Percentiles rank a stretch among this genome's conserved stretches.
phyloP scores from a whole-genome alignment of 176 grass and related monocot genomes.

The Avena insularis region DNA sequence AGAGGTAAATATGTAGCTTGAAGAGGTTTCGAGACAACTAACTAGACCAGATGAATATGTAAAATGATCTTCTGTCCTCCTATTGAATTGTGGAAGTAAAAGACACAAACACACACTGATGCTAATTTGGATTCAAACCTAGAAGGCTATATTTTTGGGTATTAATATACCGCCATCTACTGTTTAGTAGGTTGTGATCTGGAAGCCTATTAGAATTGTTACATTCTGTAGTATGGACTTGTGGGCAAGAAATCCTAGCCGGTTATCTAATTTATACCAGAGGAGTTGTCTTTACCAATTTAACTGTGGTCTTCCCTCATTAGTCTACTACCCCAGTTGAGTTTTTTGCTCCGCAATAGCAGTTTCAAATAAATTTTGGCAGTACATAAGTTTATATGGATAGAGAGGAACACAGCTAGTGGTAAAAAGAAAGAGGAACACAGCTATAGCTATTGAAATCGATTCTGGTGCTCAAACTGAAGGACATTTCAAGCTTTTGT shows the following conservation, averaged over 20 bases:
- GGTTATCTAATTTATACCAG: not conserved
- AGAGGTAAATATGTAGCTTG: not conserved
- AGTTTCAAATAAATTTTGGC: not conserved
- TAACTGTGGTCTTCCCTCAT: not conserved
- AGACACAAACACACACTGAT: not conserved
- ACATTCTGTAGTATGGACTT: not conserved
- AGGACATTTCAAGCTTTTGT: not conserved
- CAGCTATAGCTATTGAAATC: not conserved
- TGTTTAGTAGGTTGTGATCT: slow-evolving; percentile 1
- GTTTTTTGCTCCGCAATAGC: not conserved
- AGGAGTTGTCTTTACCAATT: not conserved
- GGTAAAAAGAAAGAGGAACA: no score
- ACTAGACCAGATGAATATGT: not conserved
- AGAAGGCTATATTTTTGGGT: not conserved
- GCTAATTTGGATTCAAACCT: not conserved
- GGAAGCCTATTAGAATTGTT: not conserved
- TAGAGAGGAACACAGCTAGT: not conserved
- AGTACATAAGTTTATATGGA: not conserved
- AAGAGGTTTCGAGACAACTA: not conserved
- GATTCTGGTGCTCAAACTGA: not conserved
- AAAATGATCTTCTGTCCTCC: not conserved
- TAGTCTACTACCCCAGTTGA: not conserved
- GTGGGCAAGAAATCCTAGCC: not conserved
- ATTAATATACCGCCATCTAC: not conserved
- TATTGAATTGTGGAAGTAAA: slow-evolving; percentile 7